Evolutionary conservation across 345 rosid genomes (phyloP), one percentile per base, ranked within the genome.

Genomic region (Laguncularia racemosa): DNA sequence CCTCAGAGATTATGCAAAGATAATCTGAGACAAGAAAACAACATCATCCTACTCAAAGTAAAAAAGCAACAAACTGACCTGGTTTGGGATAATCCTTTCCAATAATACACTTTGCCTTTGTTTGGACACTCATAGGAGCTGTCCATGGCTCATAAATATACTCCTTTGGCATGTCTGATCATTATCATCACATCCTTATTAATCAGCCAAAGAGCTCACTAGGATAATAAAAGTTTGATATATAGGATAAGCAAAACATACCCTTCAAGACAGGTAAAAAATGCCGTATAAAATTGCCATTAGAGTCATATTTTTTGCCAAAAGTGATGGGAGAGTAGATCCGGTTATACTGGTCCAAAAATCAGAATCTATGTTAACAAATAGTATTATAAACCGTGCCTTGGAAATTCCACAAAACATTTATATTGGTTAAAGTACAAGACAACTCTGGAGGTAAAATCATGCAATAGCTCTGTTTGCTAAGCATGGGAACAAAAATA

Each of bases 111-210:
- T 84, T 88, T 26, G 91, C 96, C 76, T 74, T 81, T 33, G 74
- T 74, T 76, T 92, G 98, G 68, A 89, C 59, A 55, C 93, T 81
- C 48, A 74, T 20, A 14, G 98, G 96, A 28, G 98, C 98, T 59
- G 88, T 80, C 96, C 95, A 92, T 46, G 96, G 98, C 76, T 92
- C 98, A 28, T 92, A 92, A 14, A 92, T 92, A 55, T 76, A 92
- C 76, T 86, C 91, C 76, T 84, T 89, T 55, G 98, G 98, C 86
- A 92, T 89, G 64, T 92, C 98, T 92, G 75, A 54, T 64, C 60
- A 62, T 56, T 58, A 17, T 4, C 46, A 59, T 52, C 58, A 46
- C 56, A 52, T 38, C 2, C 45, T n/a, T n/a, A 62, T 48, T 47
- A 33, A 50, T 43, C 45, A 58, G 44, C 49, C 20, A 21, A 57